Evolutionary conservation across 805 yeast genomes (phyloP), one percentile per base, ranked within the genome.

Genomic region (Teunomyces gatunensis): DNA sequence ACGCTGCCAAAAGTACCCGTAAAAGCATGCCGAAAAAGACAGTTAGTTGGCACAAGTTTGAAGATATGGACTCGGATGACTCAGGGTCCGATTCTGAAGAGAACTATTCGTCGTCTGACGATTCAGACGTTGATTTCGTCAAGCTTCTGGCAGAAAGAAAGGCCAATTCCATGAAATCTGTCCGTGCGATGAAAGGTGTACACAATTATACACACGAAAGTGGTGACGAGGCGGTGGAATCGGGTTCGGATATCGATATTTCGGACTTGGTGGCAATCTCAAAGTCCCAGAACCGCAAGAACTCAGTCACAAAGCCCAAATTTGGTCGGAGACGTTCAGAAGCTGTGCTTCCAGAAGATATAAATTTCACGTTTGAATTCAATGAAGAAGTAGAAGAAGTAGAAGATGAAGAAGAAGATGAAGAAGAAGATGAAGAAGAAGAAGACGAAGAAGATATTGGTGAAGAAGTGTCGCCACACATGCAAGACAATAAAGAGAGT

Each of bases 121-220:
- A 25, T 9, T 83, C 82, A 32, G 83, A 81, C 54, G 81, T 85
- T 2, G 92, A 87, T 65, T 85, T 84, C 61, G 87, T 86, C 12
- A 80, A 79, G 60, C 65, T 87, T 50, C 86, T 87, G 30, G 87
- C 85, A 7, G 85, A 84, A 60, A 73, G 82, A 51, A 81, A 85
- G 65, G 80, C 80, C 33, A 75, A 68, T 50, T 74, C 82, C 1
- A 68, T 79, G 73, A 77, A 78, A 51, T 79, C 80, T 1, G 76
- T 69, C 3, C 56, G 61, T 42, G 65, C 65, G 25, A 51, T 55
- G 52, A 63, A 63, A 44, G 63, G 62, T 3, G 46, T 63, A 35
- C 47, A n/a, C 18, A 18, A n/a, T n/a, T 18, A 21, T 29, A 15
- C 28, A 4, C 27, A 39, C 27, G 40, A 32, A 5, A 27, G 32